These are phyloP conservation scores for Blastomyces gilchristii DNA, from an alignment of 2,329 filamentous ascomycete species.

Conservation along the genomic window DNA sequence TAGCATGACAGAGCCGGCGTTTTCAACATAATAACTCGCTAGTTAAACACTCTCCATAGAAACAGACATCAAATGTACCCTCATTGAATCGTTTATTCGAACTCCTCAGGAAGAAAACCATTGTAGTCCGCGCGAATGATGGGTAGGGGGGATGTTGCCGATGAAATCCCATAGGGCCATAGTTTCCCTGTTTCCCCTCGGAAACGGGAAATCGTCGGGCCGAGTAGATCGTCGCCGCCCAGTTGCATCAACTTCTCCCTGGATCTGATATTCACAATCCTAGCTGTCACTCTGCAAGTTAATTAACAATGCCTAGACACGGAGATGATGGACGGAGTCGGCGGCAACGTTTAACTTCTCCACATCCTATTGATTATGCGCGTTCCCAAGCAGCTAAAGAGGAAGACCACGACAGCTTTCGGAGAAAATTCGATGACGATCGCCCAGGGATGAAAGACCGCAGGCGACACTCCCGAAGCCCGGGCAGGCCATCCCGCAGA, in stretches of 20 bases:
- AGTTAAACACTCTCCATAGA: constrained; percentile 25
- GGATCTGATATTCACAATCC: background rate
- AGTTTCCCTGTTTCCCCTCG: background rate
- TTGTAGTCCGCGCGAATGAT: background rate
- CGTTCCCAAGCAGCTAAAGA: constrained; percentile 18
- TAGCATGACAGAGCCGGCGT: constrained; percentile 33
- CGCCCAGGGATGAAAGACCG: constrained; percentile 6
- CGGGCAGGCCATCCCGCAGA: constrained; percentile 9
- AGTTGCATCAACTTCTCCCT: background rate
- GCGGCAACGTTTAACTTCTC: constrained; percentile 17
- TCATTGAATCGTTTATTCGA: constrained; percentile 7
- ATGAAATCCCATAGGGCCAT: background rate
- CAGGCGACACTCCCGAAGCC: constrained; percentile 10
- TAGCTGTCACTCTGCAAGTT: background rate
- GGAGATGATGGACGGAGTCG: constrained; percentile 18
- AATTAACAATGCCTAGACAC: constrained; percentile 21
- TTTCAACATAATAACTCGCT: constrained; percentile 34
- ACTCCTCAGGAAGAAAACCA: background rate
- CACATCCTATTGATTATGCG: constrained; percentile 17
- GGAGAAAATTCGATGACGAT: constrained; percentile 7
- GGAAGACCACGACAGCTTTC: constrained; percentile 16
- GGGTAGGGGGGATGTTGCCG: background rate
- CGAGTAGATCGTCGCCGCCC: background rate
- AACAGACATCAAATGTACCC: constrained; percentile 12
- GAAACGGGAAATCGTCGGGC: background rate